phyloP scores from a whole-genome alignment of 495 filamentous ascomycete species.

The Podospora pseudocomata region DNA sequence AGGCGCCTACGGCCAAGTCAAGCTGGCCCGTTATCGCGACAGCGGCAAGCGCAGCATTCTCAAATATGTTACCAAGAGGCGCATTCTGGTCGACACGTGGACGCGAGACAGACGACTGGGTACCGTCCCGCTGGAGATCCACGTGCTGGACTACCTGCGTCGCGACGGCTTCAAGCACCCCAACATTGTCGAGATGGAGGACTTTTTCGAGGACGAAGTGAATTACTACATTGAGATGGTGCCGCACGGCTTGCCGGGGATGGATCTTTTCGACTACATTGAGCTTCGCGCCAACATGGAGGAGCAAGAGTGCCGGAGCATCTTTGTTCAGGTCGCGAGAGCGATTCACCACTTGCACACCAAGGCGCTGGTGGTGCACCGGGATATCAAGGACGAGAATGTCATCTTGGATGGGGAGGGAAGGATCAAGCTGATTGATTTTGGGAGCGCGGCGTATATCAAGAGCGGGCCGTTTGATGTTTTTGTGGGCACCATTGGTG shows the following conservation, averaged over 20 bases:
- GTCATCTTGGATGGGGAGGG: constrained; percentile 94
- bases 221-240: constrained; percentile 99
- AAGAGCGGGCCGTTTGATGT: constrained; percentile 98
- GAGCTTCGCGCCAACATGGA: constrained; percentile 96
- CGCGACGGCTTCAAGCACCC: constrained; percentile 83
- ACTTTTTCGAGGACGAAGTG: constrained; percentile 96
- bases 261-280: constrained; percentile 99
- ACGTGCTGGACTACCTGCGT: constrained; percentile 91
- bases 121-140: constrained; percentile 97
- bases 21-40: constrained; percentile 85
- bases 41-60: constrained; percentile 81
- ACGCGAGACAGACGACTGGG: constrained; percentile 89
- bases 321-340: constrained; percentile 87
- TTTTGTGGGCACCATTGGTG: constrained; percentile 98
- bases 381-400: constrained; percentile 99
- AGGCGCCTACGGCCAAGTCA: constrained; percentile 96
- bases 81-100: constrained; percentile 98
- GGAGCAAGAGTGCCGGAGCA: constrained; percentile 86
- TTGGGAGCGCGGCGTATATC: constrained; percentile 96
- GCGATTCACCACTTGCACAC: constrained; percentile 90
- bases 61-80: constrained; percentile 95
- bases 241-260: constrained; percentile 91
- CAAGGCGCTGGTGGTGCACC: constrained; percentile 87
- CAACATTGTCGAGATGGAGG: constrained; percentile 97
- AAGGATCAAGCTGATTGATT: constrained; percentile 95